phyloP scores from a whole-genome alignment of 1,284 basidiomycete species.

The Cryptococcus amylolentus region DNA sequence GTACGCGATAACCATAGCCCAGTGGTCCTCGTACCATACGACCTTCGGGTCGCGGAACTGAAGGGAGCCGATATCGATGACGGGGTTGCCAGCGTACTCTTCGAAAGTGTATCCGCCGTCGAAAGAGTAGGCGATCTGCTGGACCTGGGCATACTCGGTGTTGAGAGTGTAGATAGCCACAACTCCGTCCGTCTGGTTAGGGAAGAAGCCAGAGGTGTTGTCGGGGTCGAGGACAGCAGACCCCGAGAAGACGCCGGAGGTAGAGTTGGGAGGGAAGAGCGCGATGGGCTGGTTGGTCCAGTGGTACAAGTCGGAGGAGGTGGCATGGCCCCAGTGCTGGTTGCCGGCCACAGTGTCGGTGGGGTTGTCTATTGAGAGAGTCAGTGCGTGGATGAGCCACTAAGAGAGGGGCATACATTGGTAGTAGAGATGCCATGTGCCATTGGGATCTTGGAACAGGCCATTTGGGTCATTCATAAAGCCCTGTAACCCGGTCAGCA shows the following conservation, averaged over 20 bases:
- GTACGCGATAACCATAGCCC: conserved; percentile 51
- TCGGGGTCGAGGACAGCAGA: conserved; percentile 49
- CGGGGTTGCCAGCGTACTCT: conserved; percentile 44
- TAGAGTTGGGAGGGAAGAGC: conserved; percentile 34
- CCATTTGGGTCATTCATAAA: conserved; percentile 54
- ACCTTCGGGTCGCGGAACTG: conserved; percentile 53
- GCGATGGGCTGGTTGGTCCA: conserved; percentile 51
- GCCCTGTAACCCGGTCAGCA: conserved; percentile 20
- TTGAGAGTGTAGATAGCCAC: conserved; percentile 52
- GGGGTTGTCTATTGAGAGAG: conserved; percentile 37
- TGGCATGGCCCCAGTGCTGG: conserved; percentile 53
- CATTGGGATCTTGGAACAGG: conserved; percentile 43
- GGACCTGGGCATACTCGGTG: conserved; percentile 41
- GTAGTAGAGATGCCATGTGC: conserved; percentile 52
- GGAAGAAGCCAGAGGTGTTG: conserved; percentile 52
- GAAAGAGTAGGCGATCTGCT: conserved; percentile 47
- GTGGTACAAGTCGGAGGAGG: conserved; percentile 48
- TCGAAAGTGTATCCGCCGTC: conserved; percentile 51
- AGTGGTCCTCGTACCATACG: conserved; percentile 45
- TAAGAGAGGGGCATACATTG: conserved; percentile 36
- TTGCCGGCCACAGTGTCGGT: conserved; percentile 47
- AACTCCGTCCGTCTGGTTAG: conserved; percentile 43
- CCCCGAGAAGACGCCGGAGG: conserved; percentile 45
- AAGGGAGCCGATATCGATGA: conserved; percentile 39
- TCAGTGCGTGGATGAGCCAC: not conserved